phyloP scores from a whole-genome alignment of 2,329 filamentous ascomycete species.

The Ceratocystis variospora region DNA sequence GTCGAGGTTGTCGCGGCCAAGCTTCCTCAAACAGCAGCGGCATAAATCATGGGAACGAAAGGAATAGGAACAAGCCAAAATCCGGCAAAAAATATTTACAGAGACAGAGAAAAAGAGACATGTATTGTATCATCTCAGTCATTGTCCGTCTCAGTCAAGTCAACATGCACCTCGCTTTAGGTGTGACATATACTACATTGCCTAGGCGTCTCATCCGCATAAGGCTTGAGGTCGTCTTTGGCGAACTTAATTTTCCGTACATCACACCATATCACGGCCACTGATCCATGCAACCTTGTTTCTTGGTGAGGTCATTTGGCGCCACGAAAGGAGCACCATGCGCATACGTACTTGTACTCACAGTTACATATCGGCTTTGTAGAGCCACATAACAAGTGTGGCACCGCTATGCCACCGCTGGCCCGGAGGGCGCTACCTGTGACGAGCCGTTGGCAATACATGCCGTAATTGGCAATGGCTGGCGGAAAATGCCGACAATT shows the following conservation, averaged over 20 bases:
- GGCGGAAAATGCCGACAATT: too few relatives aligned
- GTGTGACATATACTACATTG: not conserved
- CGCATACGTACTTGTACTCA: not conserved
- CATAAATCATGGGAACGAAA: not conserved
- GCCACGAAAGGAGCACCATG: too few relatives aligned
- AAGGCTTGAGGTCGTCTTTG: not conserved
- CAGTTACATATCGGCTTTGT: not conserved
- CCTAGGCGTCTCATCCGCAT: not conserved
- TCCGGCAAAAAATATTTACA: not conserved
- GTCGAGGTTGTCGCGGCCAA: constrained; percentile 46
- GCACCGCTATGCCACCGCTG: too few relatives aligned
- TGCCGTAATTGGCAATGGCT: too few relatives aligned
- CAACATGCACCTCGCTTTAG: not conserved
- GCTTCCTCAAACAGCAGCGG: constrained; percentile 20
- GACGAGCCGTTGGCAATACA: too few relatives aligned
- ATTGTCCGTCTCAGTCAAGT: not conserved
- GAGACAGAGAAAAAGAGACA: not conserved
- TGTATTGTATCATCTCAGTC: not conserved
- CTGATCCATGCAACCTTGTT: not conserved
- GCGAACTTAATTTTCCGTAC: not conserved
- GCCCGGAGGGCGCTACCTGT: too few relatives aligned
- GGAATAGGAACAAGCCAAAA: not conserved
- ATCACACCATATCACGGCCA: not conserved
- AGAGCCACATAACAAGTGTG: not conserved
- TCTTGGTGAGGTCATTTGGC: not conserved